Percentiles rank a stretch among this genome's conserved stretches.
Conservation (phyloP, 1,139 yeast genomes). For the Lodderomyces margitis region DNA sequence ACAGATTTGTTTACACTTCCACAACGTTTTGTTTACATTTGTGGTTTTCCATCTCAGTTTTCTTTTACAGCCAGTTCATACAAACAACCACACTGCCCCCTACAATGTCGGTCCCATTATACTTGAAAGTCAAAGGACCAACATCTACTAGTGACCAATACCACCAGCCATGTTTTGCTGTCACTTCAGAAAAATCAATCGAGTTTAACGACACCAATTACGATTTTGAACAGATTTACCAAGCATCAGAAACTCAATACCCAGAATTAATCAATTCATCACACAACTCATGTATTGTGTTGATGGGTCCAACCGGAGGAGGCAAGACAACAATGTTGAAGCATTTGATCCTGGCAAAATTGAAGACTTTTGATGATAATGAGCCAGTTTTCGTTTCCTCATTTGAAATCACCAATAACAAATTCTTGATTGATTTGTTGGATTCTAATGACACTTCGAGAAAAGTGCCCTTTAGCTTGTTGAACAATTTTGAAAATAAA, state of each 20-base stretch:
- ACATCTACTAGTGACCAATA: not conserved
- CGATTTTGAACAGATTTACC: slow-evolving; percentile 22
- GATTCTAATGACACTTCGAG: slow-evolving; percentile 7
- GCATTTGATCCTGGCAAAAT: slow-evolving; percentile 15
- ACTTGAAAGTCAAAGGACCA: slow-evolving; percentile 23
- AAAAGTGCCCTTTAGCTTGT: slow-evolving; percentile 7
- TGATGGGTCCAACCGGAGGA: slow-evolving; percentile 35
- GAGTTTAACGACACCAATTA: slow-evolving; percentile 21
- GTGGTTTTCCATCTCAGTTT: not conserved
- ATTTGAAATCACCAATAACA: slow-evolving; percentile 31
- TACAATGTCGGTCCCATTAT: slow-evolving; percentile 21
- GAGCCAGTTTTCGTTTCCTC: slow-evolving; percentile 22
- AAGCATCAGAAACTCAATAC: slow-evolving; percentile 14
- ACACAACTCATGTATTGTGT: slow-evolving; percentile 20
- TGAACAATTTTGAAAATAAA: slow-evolving; percentile 19
- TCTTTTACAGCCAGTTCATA: too few relatives aligned
- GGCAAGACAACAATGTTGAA: slow-evolving; percentile 33
- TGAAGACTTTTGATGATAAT: slow-evolving; percentile 9
- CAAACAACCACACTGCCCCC: not conserved
- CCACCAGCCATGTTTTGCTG: slow-evolving; percentile 3
- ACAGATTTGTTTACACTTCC: not conserved
- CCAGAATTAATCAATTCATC: slow-evolving; percentile 15
- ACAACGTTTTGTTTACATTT: not conserved
- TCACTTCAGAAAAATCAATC: slow-evolving; percentile 15
- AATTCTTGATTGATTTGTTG: slow-evolving; percentile 22